These are phyloP conservation scores for Phytophthora palmivora DNA, from an alignment of 352 stramenopile genomes.

Conservation along the genomic window DNA sequence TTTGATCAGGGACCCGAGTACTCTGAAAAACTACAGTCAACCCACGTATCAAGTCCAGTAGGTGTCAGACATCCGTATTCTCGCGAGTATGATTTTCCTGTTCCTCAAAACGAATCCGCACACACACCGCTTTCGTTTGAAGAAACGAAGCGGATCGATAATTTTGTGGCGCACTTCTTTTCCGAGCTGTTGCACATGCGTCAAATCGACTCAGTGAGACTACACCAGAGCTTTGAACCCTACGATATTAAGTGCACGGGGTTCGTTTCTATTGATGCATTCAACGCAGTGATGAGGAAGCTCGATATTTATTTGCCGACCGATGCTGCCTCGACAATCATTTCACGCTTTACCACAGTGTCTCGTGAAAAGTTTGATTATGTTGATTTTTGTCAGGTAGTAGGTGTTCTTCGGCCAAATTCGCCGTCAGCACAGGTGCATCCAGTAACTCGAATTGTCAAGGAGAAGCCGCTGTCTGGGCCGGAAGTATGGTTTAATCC, in stretches of 20 bases:
- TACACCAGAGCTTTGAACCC: constrained; percentile 52
- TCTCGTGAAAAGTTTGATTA: constrained; percentile 74
- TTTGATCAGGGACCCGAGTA: constrained; percentile 22
- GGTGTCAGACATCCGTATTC: constrained; percentile 17
- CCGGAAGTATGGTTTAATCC: not conserved
- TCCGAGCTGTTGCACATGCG: constrained; percentile 55
- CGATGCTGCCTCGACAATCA: constrained; percentile 52
- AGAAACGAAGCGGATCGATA: constrained; percentile 55
- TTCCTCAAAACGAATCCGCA: constrained; percentile 5
- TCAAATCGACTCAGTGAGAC: constrained; percentile 30
- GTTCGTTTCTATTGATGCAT: constrained; percentile 71
- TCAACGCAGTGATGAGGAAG: constrained; percentile 68
- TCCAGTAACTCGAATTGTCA: constrained; percentile 12
- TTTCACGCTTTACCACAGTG: constrained; percentile 53
- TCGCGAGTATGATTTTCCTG: not conserved
- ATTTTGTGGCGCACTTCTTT: constrained; percentile 56
- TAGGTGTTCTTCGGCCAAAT: constrained; percentile 16
- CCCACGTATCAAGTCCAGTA: constrained; percentile 24
- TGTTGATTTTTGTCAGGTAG: constrained; percentile 68
- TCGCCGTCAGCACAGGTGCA: constrained; percentile 16
- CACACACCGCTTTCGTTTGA: constrained; percentile 34
- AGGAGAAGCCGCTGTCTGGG: not conserved
- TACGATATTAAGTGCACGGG: constrained; percentile 71
- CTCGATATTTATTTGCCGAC: constrained; percentile 57
- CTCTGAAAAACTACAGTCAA: constrained; percentile 18